Conservation (phyloP, 805 yeast genomes). For the Saccharomycopsis sp. region DNA sequence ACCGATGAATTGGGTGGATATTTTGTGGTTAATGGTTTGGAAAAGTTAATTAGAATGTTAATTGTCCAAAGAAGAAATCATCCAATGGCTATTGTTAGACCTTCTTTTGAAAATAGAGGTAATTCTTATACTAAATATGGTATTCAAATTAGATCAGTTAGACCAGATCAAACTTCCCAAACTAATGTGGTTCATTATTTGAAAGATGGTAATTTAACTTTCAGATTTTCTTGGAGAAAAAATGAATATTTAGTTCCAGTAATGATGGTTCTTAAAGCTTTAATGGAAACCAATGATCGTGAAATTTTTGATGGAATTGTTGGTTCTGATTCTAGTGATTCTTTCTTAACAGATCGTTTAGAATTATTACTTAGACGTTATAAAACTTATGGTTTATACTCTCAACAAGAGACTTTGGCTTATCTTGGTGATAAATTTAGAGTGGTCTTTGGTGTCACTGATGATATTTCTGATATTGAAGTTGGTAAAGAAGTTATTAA, state of each 20-base stretch:
- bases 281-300: slow-evolving; percentile 83
- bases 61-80: slow-evolving; percentile 97
- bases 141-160: slow-evolving; percentile 85
- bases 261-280: slow-evolving; percentile 82
- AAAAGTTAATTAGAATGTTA: slow-evolving; percentile 91
- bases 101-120: slow-evolving; percentile 91
- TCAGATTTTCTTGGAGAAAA: slow-evolving; percentile 95
- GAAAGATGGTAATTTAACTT: slow-evolving; percentile 91
- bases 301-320: slow-evolving; percentile 95
- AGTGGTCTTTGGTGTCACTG: slow-evolving; percentile 81
- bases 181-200: slow-evolving; percentile 95
- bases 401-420: slow-evolving; percentile 83
- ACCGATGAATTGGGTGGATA: slow-evolving; percentile 96
- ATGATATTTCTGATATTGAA: slow-evolving; percentile 79
- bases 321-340: slow-evolving; percentile 76
- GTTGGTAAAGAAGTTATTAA: slow-evolving; percentile 80
- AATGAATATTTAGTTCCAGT: slow-evolving; percentile 93
- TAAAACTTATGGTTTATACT: slow-evolving; percentile 67
- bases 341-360: slow-evolving; percentile 95
- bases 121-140: slow-evolving; percentile 81
- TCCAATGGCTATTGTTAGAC: slow-evolving; percentile 95
- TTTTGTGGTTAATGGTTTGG: slow-evolving; percentile 93
- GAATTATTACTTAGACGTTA: slow-evolving; percentile 84
- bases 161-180: slow-evolving; percentile 97
- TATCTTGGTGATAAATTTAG: slow-evolving; percentile 94